Evolutionary conservation across 257 asterid genomes (phyloP).

Genomic region (Knoxia roxburghii): DNA sequence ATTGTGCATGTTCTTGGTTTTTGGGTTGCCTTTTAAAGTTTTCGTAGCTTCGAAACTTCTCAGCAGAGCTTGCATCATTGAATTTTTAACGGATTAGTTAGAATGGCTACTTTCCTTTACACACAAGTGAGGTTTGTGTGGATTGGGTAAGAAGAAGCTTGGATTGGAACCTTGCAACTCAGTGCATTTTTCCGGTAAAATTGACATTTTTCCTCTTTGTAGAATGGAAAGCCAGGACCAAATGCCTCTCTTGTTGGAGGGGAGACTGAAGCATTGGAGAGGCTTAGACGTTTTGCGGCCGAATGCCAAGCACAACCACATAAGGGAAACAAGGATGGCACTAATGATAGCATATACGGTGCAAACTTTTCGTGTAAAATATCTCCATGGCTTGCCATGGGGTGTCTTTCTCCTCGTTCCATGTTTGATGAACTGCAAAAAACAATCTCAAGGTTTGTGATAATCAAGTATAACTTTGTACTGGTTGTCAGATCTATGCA

Average conservation of each 20-base stretch:
- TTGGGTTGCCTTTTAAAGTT: neutral
- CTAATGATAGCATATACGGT: slow-evolving; percentile 72
- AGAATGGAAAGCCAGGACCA: slow-evolving; percentile 64
- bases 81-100: neutral
- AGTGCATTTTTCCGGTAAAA: neutral
- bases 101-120: neutral
- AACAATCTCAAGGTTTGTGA: slow-evolving; percentile 60
- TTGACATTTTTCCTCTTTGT: slow-evolving; percentile 9
- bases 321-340: slow-evolving; percentile 48
- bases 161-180: neutral
- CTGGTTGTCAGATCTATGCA: neutral
- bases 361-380: slow-evolving; percentile 94
- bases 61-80: neutral
- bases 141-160: neutral
- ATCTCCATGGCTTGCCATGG: slow-evolving; percentile 98
- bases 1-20: neutral
- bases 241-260: slow-evolving; percentile 86
- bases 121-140: neutral
- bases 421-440: slow-evolving; percentile 92
- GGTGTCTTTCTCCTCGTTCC: slow-evolving; percentile 97
- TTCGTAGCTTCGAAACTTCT: neutral
- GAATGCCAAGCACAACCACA: slow-evolving; percentile 68
- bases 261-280: slow-evolving; percentile 88
- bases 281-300: slow-evolving; percentile 63
- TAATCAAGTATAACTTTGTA: neutral